phyloP scores from a whole-genome alignment of 257 asterid genomes.

The Solanum paucissectum region DNA sequence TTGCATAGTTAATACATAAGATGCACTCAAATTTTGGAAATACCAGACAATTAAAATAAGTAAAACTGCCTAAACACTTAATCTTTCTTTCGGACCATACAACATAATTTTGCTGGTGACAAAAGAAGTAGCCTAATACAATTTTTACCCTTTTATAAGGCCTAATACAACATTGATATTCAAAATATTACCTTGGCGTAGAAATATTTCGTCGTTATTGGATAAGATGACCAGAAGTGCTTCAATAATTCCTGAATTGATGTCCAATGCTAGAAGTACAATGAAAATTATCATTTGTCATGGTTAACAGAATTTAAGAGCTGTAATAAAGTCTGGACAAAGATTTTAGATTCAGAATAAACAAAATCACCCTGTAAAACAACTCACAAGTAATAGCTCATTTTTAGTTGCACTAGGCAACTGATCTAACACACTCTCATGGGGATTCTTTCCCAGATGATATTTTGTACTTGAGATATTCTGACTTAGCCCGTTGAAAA shows the following conservation, averaged over 20 bases:
- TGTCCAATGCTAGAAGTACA: constrained; percentile 64
- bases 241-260: constrained; percentile 84
- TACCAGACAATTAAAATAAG: neutral
- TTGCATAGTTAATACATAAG: neutral
- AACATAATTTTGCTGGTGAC: neutral
- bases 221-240: constrained; percentile 98
- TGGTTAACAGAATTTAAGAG: neutral
- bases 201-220: constrained; percentile 70
- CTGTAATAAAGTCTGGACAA: neutral
- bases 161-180: neutral
- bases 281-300: neutral
- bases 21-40: neutral
- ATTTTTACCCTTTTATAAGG: neutral
- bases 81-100: neutral
- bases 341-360: neutral
- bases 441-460: constrained; percentile 74
- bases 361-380: neutral
- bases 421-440: constrained; percentile 65
- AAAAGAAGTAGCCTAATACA: neutral
- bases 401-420: constrained; percentile 66
- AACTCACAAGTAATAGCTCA: constrained; percentile 69
- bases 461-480: constrained; percentile 78
- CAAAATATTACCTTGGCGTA: constrained; percentile 47
- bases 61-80: neutral
- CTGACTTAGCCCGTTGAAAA: constrained; percentile 61